Base-by-base conservation (phyloP, 345 rosid genomes). In the Brassica juncea region DNA sequence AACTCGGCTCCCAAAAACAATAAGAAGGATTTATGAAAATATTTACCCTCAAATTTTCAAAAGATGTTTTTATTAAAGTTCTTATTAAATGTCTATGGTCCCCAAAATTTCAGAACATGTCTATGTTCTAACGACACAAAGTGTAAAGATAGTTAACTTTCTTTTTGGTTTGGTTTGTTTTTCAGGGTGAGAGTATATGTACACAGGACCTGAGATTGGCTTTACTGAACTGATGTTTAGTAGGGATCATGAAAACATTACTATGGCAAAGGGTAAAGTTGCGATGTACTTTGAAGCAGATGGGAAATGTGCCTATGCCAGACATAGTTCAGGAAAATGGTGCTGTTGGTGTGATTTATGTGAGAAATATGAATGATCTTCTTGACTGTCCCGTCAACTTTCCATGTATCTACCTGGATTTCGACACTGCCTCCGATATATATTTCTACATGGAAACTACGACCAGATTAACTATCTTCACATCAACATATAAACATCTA, bases 1-100 rank as follows among this genome's bases (percentile, higher is more conserved):
- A 84, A 34, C 91, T 93, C 81, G 98, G 96, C 10, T 83, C 89
- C 0, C 87, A 23, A 1, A 23, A 23, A 23, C 25, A 23, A 23
- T 23, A 23, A 23, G 25, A 23, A 23, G 25, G 25, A 23, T 23
- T 23, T 23, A 23, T 23, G 25, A 23, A 23, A 23, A 23, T 23
- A 23, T 23, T 23, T 23, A 23, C 25, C 25, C 25, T 23, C 25
- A 23, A 23, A 23, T 23, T 23, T 23, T 23, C 25, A 23, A 23
- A 23, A 23, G 25, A 23, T 23, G 25, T 23, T 23, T 23, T 23
- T 23, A 23, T 23, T 23, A 23, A 23, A 23, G 25, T 23, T 0
- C 25, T 23, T 23, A 23, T 23, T 23, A 23, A 23, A 23, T 23
- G 25, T 23, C 25, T 23, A 23, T 23, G 25, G 25, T 23, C 25